Percentiles rank a stretch among this genome's conserved stretches.
Conservation (phyloP, 441 rosid genomes). For the Dalechampia spathulata region DNA sequence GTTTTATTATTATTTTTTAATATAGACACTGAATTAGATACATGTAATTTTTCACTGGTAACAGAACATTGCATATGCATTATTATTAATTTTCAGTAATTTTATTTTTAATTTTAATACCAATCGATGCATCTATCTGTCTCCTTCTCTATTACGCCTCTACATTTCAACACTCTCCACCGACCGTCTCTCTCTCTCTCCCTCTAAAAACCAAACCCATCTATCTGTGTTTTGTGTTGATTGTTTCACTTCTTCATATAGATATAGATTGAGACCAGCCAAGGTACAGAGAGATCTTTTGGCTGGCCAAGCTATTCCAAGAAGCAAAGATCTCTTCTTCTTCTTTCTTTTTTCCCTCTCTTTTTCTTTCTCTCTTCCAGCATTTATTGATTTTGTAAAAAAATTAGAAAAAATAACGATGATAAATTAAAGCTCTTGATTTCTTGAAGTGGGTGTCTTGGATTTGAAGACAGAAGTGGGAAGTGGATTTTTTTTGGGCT, state of each 20-base stretch:
- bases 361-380: too few relatives aligned
- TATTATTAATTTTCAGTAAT: too few relatives aligned
- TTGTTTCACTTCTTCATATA: neutral
- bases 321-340: too few relatives aligned
- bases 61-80: too few relatives aligned
- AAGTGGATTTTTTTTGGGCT: neutral
- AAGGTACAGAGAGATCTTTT: constrained; percentile 18
- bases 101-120: neutral
- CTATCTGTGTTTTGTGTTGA: neutral
- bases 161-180: constrained; percentile 12
- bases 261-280: constrained; percentile 28
- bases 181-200: constrained; percentile 12
- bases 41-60: too few relatives aligned
- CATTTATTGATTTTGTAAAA: too few relatives aligned
- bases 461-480: constrained; percentile 7
- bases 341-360: too few relatives aligned
- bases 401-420: too few relatives aligned
- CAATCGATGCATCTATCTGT: constrained; percentile 15
- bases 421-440: too few relatives aligned
- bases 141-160: constrained; percentile 23
- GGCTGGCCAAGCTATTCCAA: too few relatives aligned
- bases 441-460: constrained; percentile 17
- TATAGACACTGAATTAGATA: too few relatives aligned
- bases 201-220: constrained; percentile 16
- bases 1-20: too few relatives aligned